Conservation (phyloP, 2,329 filamentous ascomycete genomes). For the Xylaria arbuscula region DNA sequence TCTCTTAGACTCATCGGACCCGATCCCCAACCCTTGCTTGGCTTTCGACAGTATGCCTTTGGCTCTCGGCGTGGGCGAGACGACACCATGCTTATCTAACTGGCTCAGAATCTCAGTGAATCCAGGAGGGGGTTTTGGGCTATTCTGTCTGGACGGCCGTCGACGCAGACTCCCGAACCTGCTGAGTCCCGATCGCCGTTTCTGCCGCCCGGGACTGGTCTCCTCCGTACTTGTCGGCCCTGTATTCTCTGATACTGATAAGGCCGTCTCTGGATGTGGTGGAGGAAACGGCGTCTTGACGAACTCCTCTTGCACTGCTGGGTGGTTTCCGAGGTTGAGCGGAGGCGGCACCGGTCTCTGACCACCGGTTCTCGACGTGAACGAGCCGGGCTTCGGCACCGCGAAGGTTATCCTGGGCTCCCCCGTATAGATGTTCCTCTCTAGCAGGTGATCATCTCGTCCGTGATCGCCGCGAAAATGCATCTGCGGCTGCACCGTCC, state of each 20-base stretch:
- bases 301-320: constrained; percentile 36
- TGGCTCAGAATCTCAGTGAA: constrained; percentile 33
- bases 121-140: constrained; percentile 26
- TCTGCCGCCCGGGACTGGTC: constrained; percentile 31
- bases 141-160: constrained; percentile 23
- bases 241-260: constrained; percentile 26
- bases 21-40: constrained; percentile 41
- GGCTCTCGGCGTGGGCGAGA: constrained; percentile 37
- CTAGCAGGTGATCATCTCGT: not conserved
- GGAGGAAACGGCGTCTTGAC: constrained; percentile 46
- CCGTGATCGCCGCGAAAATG: not conserved
- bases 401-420: constrained; percentile 38
- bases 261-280: constrained; percentile 12
- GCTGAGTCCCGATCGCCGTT: constrained; percentile 35
- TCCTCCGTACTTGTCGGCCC: constrained; percentile 18
- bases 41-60: constrained; percentile 45
- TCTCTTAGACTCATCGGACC: constrained; percentile 42
- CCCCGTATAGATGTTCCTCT: not conserved
- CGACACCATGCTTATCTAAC: constrained; percentile 30
- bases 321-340: constrained; percentile 41
- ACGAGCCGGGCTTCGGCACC: constrained; percentile 32
- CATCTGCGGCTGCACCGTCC: constrained; percentile 18
- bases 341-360: constrained; percentile 38
- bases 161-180: constrained; percentile 31
- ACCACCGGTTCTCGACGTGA: constrained; percentile 33